A percentile compares a stretch with the other conserved stretches of the same genome.
phyloP scores from a whole-genome alignment of 805 yeast species.

The Kuraishia ogatae region DNA sequence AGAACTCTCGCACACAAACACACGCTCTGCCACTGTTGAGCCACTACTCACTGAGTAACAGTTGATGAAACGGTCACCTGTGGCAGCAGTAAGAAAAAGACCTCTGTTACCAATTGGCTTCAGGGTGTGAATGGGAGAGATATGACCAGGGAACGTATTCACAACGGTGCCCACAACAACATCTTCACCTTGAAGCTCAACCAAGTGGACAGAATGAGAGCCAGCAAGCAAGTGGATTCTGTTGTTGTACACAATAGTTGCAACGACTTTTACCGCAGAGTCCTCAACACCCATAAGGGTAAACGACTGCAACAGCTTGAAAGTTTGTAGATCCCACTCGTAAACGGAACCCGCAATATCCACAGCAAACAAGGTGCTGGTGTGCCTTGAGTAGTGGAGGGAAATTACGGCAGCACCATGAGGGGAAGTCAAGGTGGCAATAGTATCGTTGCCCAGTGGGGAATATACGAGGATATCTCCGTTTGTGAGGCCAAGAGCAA shows the following conservation, averaged over 20 bases:
- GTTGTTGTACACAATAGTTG: slow-evolving; percentile 13
- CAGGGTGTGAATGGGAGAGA: slow-evolving; percentile 52
- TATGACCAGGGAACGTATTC: slow-evolving; percentile 58
- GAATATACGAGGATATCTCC: slow-evolving; percentile 63
- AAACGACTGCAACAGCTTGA: slow-evolving; percentile 31
- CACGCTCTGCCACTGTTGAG: slow-evolving; percentile 30
- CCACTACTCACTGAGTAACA: slow-evolving; percentile 40
- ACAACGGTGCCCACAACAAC: slow-evolving; percentile 30
- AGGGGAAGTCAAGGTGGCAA: slow-evolving; percentile 41
- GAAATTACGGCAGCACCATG: slow-evolving; percentile 39
- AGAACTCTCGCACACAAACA: slow-evolving; percentile 65
- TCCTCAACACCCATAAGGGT: slow-evolving; percentile 21
- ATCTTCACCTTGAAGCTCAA: slow-evolving; percentile 28
- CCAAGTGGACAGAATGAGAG: slow-evolving; percentile 55
- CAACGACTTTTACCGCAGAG: slow-evolving; percentile 12
- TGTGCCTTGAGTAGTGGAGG: slow-evolving; percentile 33
- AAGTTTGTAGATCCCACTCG: slow-evolving; percentile 52
- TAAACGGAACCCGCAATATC: slow-evolving; percentile 50
- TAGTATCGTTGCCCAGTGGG: slow-evolving; percentile 51
- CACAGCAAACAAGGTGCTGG: slow-evolving; percentile 45
- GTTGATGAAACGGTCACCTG: slow-evolving; percentile 76
- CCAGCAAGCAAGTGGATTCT: slow-evolving; percentile 47
- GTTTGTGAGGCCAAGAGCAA: slow-evolving; percentile 56
- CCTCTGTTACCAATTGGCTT: slow-evolving; percentile 27
- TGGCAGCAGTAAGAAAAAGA: slow-evolving; percentile 61